phyloP scores from a whole-genome alignment of 192 early-diverging fungal species.

The Linnemannia hyalina region DNA sequence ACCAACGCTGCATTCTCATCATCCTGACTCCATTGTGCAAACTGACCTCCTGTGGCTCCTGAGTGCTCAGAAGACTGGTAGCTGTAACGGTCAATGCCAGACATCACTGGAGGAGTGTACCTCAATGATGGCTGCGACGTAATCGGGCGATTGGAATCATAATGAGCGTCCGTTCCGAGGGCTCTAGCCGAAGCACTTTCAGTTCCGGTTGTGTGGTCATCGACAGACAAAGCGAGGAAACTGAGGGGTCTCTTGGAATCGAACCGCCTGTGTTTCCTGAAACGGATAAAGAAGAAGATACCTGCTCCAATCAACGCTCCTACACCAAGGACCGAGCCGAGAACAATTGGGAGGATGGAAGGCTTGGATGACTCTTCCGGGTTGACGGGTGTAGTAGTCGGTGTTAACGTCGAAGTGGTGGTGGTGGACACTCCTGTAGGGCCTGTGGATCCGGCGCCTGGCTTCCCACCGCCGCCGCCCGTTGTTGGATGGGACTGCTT shows the following conservation, averaged over 20 bases:
- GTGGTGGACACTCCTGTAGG: background rate
- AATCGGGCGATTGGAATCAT: slow-evolving; percentile 29
- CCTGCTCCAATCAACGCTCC: slow-evolving; percentile 26
- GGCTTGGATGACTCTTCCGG: slow-evolving; percentile 10
- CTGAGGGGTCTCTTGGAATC: slow-evolving; percentile 46
- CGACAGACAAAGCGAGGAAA: slow-evolving; percentile 45
- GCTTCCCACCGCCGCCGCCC: background rate
- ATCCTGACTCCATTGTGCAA: slow-evolving; percentile 47
- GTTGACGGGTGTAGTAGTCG: slow-evolving; percentile 23
- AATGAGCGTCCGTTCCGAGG: slow-evolving; percentile 16
- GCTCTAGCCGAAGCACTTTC: slow-evolving; percentile 17
- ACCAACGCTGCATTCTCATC: slow-evolving; percentile 49
- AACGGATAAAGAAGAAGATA: slow-evolving; percentile 41
- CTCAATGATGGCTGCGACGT: slow-evolving; percentile 35
- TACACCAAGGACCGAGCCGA: slow-evolving; percentile 36
- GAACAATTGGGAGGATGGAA: slow-evolving; percentile 39
- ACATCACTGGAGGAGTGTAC: slow-evolving; percentile 36
- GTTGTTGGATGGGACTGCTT: background rate
- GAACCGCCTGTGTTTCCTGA: slow-evolving; percentile 38
- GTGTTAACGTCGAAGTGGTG: slow-evolving; percentile 6
- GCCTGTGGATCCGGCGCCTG: background rate
- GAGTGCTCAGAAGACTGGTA: slow-evolving; percentile 42
- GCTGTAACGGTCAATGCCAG: slow-evolving; percentile 27
- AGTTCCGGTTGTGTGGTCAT: slow-evolving; percentile 19
- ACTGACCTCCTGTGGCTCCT: slow-evolving; percentile 14